Base-by-base conservation (phyloP, 2,329 filamentous ascomycete species). In the Aspergillus glaucus region DNA sequence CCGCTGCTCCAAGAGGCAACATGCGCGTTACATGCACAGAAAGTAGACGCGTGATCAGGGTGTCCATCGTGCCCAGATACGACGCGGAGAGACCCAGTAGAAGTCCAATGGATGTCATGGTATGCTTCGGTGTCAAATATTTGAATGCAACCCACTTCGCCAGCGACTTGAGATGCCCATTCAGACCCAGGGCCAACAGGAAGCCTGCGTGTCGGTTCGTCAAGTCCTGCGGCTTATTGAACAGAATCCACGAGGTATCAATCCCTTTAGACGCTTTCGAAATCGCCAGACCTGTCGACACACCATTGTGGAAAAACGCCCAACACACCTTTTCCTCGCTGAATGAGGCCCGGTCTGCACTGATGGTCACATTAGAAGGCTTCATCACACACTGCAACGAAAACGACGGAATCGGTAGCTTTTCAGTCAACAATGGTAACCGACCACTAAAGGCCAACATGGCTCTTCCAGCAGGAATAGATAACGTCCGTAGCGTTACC, bases 61-160 rank as follows among this genome's bases (percentile, higher is more conserved):
- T 93, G 66, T 98, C 93, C 92, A 97, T 97, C 2, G 91, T 97
- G 1, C 94, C 93, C 57, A 96, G 78, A 64, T 95, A 95, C 1
- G 93, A 97, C 22, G 88, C 93, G 7, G 93, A 91, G 15, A 98
- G 76, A 1, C 93, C 93, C 0, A 98, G 77, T 3, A 98, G 77
- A n/a, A 98, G 76, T 8, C 93, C 93, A 47, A 98, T 92, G 1
- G 93, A 97, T 21, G 93, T 97, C 93, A 98, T 98, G 22, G 91
- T 95, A 68, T 98, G 94, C 63, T 98, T 98, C 1, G 93, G 92
- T 0, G 93, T 98, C n/a, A 98, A 75, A 59, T 98, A 98, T 64
- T 96, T 97, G 79, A 97, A 98, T 7, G 91, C 92, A 40, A 98
- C 86, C 92, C 93, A 98, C 73, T 97, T 97, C 2, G 93, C 93